Base-by-base conservation (phyloP, 2,329 filamentous ascomycete genomes). In the Venturia effusa region DNA sequence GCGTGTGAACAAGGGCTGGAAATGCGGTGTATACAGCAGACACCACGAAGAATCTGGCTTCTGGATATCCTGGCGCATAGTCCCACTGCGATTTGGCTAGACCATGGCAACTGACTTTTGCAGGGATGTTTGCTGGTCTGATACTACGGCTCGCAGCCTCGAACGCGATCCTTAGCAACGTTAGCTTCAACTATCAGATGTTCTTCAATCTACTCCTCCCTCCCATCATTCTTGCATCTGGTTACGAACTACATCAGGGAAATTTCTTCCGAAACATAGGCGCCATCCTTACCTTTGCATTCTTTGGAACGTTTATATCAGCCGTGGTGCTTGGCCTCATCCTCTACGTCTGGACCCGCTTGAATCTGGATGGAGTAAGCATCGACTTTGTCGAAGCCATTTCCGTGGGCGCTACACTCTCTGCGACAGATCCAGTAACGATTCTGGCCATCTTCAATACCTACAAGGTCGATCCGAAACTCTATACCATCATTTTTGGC, bases 251-350 rank as follows among this genome's bases (percentile, higher is more conserved):
- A 66, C 94, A 99, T 75, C 94, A 99, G 78, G 92, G 90, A 70
- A 99, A 99, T 79, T 99, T 99, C 83, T 99, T 99, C 78, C 88
- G 93, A 68, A 96, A 99, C 72, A 96, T 97, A 66, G 93, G 94
- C 67, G 95, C 91, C 7, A 99, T 99, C 70, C 80, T 99, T 68
- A 97, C 94, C 4, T 99, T 99, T 75, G 94, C 94, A 34, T 97
- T 99, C 73, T 92, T 90, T 61, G 94, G 94, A 39, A 99, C 94
- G 0, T 97, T 99, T 73, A 89, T 99, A 67, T 99, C 94, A 45
- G 94, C 94, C 66, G 83, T 97, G n/a, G 92, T 97, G 55, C 88
- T 99, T 62, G 94, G 92, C 30, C 74, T 92, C 55, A 88, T 99
- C 64, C 80, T 99, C 61, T 99, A 85, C 80, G 74, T 97, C 10